Evolutionary conservation across 2,329 filamentous ascomycete genomes (phyloP).

Genomic region (Penicillium oxalicum): DNA sequence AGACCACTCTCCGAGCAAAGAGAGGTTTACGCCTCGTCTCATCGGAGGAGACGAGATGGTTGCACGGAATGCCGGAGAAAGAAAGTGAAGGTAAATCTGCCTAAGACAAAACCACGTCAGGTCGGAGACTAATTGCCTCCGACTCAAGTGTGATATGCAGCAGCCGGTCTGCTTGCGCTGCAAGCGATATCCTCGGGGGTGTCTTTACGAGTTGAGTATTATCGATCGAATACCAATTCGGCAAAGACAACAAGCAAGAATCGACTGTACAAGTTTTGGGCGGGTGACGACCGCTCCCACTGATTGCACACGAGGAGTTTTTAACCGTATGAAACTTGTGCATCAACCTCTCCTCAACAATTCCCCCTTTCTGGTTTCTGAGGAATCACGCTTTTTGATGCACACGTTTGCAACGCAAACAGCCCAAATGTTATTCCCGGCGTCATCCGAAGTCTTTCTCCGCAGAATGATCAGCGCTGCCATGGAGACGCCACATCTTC

Average conservation of each 20-base stretch:
- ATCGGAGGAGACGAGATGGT: slow-evolving; percentile 25
- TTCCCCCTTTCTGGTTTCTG: slow-evolving; percentile 16
- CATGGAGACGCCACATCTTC: slow-evolving; percentile 22
- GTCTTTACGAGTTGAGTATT: slow-evolving; percentile 22
- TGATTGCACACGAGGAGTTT: not conserved
- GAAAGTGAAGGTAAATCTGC: slow-evolving; percentile 22
- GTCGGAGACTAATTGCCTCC: not conserved
- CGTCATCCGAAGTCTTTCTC: slow-evolving; percentile 21
- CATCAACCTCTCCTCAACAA: slow-evolving; percentile 13
- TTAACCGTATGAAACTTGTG: not conserved
- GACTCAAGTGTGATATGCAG: slow-evolving; percentile 21
- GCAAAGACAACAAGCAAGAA: slow-evolving; percentile 1
- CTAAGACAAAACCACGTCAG: not conserved
- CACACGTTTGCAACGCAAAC: slow-evolving; percentile 24
- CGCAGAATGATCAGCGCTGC: slow-evolving; percentile 21
- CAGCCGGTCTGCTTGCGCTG: slow-evolving; percentile 24
- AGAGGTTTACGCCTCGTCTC: not conserved
- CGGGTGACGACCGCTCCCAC: not conserved
- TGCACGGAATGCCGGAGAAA: slow-evolving; percentile 27
- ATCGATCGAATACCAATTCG: slow-evolving; percentile 8
- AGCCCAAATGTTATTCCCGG: slow-evolving; percentile 22
- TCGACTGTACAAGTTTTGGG: not conserved
- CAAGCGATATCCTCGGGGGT: slow-evolving; percentile 20
- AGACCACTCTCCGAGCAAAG: not conserved
- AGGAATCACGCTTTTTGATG: slow-evolving; percentile 23